Evolutionary conservation across 768 basidiomycete species (phyloP), one percentile per base, ranked within the genome.

Genomic region (Psilocybe cyanescens): DNA sequence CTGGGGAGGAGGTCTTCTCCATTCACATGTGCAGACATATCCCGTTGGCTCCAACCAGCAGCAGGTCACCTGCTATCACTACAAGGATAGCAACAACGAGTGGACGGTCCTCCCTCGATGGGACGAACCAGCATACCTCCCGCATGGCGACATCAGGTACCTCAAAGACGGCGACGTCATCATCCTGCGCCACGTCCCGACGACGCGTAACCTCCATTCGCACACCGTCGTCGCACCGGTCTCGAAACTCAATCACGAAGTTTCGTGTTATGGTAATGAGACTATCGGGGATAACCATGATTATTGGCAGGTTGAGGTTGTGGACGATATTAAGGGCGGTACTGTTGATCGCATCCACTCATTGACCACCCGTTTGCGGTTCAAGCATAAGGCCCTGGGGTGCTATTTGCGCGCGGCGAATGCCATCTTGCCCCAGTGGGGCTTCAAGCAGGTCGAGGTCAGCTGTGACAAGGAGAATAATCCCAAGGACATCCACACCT

Each of bases 1-100:
- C 9, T 99, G 92, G 82, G 97, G 97, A 14, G 97, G 97, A 54
- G 97, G 97, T 29, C 83, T 99, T 3, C 80, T 99, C 3, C 97
- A 99, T 72, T 99, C 97, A 3, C 97, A 99, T 72, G 85, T 95
- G n/a, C 97, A 98, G 70, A 89, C 94, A 1, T 97, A 89, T 72
- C 97, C 97, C 0, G 81, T 89, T 19, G 97, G 97, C 11, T 97
- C 95, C 0, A 79, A 79, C 59, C 97, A 99, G 71, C 97, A 99
- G 69, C 97, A 99, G 75, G 88, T 99, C 3, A 99, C 97, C 0
- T 99, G 97, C 75, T 99, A 99, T 74, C 97, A 99, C 78, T 99
- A 99, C 86, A 98, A 97, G 78, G 97, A 99, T 71, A 87, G 89
- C 51, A 99, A 99, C 83, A 99, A 99, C 78, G 82, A 98, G 48